Evolutionary conservation across 495 filamentous ascomycete species (phyloP).

Genomic region (Daldinia loculata): DNA sequence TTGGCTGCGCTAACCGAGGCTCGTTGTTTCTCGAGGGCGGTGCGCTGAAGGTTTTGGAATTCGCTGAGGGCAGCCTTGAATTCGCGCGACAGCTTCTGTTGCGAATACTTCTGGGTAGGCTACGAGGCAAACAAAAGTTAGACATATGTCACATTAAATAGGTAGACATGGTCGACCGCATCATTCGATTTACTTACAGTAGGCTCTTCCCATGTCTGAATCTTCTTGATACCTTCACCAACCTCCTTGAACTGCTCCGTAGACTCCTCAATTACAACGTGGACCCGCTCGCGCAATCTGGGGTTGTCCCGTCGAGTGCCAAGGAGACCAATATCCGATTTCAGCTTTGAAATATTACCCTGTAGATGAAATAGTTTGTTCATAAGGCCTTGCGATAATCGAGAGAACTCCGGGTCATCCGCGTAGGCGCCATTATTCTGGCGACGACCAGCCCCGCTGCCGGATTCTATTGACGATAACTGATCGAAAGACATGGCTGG

Average conservation of each 20-base stretch:
- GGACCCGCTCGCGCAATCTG: slow-evolving; percentile 87
- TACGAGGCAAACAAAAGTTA: slow-evolving; percentile 48
- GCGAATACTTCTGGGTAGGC: slow-evolving; percentile 90
- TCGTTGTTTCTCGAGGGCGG: slow-evolving; percentile 90
- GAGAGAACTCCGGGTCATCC: slow-evolving; percentile 93
- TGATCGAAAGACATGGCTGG: slow-evolving; percentile 89
- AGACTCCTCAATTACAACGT: slow-evolving; percentile 84
- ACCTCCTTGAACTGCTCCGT: slow-evolving; percentile 88
- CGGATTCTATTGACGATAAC: slow-evolving; percentile 80
- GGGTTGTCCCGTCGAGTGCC: slow-evolving; percentile 93
- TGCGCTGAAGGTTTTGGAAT: slow-evolving; percentile 89
- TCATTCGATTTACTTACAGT: slow-evolving; percentile 67
- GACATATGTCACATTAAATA: slow-evolving; percentile 8
- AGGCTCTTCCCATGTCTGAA: slow-evolving; percentile 89
- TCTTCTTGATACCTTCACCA: slow-evolving; percentile 90
- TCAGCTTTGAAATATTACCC: slow-evolving; percentile 82
- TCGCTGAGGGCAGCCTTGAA: slow-evolving; percentile 86
- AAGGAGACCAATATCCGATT: slow-evolving; percentile 80
- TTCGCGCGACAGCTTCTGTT: slow-evolving; percentile 91
- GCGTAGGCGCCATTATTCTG: slow-evolving; percentile 69
- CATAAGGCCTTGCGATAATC: slow-evolving; percentile 79
- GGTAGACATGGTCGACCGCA: not conserved
- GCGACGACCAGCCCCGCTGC: slow-evolving; percentile 50
- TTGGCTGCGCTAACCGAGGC: slow-evolving; percentile 83
- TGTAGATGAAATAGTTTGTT: slow-evolving; percentile 88